phyloP scores from a whole-genome alignment of 192 early-diverging fungal species.

The Coemansia sp. region DNA sequence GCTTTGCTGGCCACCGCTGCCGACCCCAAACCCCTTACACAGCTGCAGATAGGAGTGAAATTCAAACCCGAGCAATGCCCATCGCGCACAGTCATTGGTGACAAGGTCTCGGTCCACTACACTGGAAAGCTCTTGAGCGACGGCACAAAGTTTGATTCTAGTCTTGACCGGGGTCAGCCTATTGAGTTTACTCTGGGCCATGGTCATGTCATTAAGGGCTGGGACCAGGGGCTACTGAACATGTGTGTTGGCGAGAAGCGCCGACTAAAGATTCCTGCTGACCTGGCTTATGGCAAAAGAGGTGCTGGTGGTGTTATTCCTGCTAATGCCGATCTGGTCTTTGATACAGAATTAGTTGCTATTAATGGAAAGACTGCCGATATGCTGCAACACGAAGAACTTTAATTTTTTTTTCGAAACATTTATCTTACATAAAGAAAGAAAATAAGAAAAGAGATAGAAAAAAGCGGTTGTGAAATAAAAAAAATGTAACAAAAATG shows the following conservation, averaged over 20 bases:
- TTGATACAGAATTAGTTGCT: conserved; percentile 74
- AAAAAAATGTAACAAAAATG: not conserved
- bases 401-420: conserved; percentile 5
- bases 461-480: too few species aligned
- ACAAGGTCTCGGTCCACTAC: conserved; percentile 70
- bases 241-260: conserved; percentile 88
- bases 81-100: conserved; percentile 47
- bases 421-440: not conserved
- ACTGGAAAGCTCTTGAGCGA: conserved; percentile 57
- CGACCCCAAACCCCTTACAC: conserved; percentile 18
- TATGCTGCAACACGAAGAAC: conserved; percentile 17
- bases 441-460: not conserved
- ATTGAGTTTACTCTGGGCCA: conserved; percentile 84
- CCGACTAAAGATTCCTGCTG: conserved; percentile 74
- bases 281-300: conserved; percentile 77
- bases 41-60: conserved; percentile 44
- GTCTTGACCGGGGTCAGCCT: conserved; percentile 75
- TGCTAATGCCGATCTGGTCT: conserved; percentile 72
- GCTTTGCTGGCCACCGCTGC: conserved; percentile 6
- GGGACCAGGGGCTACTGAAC: conserved; percentile 84
- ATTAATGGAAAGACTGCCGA: conserved; percentile 36
- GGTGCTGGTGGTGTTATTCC: conserved; percentile 77
- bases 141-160: conserved; percentile 86
- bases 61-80: conserved; percentile 26
- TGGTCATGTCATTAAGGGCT: conserved; percentile 87